Base-by-base conservation (phyloP, 495 filamentous ascomycete species). In the Penicillium subrubescens region DNA sequence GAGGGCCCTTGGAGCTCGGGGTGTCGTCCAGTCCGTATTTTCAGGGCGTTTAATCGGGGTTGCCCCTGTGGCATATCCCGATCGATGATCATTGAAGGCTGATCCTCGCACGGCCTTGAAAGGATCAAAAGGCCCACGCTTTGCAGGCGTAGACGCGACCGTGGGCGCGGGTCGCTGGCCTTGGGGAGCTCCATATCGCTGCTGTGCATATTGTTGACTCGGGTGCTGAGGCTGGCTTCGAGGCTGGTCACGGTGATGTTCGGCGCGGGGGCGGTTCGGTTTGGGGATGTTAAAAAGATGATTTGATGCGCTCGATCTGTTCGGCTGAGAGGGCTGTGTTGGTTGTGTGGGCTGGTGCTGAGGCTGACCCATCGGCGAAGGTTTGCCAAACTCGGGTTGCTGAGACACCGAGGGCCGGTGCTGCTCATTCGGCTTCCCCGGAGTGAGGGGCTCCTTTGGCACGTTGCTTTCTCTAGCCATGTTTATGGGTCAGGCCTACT, bases 361-460 rank as follows among this genome's bases (percentile, higher is more conserved):
- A 21, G 81, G 61, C 14, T 79, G 81, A 62, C 87, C 73, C 65
- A 82, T 69, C 34, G 80, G 77, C n/a, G 80, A 88, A 3, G 86
- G 75, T 64, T 85, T 84, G 31, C 87, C 87, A 65, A 89, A 89
- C 68, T 89, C 83, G 41, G 85, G 83, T 43, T 83, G 72, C 4
- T 76, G 68, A 21, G 69, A 59, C 33, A 70, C 43, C 10, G 71
- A 52, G 25, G 72, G 53, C 29, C 65, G 70, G 25, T 68, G 53
- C n/a, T 75, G 68, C 33, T 74, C 70, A 29, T 73, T 70, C 29
- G 73, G 71, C 34, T 67, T 74, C 35, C 66, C 65, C 41, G 77
- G 77, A 29, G 75, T 78, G 37, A 71, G 62, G n/a, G 72, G 67
- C 37, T 76, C 74, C 27, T 57, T 60, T 15, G 79, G 78, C 21